Percentiles rank a stretch among this genome's conserved stretches.
Evolutionary conservation across 2,329 filamentous ascomycete species (phyloP).

Genomic region (Aureobasidium sp.): DNA sequence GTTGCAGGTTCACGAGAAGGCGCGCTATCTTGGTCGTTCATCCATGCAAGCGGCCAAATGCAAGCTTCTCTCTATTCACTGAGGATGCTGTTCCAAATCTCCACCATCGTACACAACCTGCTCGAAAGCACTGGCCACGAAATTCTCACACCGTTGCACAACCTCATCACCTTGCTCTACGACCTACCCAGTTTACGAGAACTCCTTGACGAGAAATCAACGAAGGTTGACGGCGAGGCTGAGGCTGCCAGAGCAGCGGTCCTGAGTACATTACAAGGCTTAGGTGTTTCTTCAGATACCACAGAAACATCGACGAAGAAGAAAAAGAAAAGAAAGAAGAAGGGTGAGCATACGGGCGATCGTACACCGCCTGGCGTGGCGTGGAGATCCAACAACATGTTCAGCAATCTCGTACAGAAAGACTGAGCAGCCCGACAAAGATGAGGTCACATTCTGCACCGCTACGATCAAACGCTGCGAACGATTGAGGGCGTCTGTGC

Average conservation of each 20-base stretch:
- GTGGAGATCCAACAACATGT: slow-evolving; percentile 16
- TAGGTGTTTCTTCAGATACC: background rate
- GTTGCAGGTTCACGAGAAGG: slow-evolving; percentile 11
- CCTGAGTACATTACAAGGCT: background rate
- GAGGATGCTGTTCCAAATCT: slow-evolving; percentile 35
- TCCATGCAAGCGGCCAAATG: slow-evolving; percentile 35
- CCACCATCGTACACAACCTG: slow-evolving; percentile 14
- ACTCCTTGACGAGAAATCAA: slow-evolving; percentile 4
- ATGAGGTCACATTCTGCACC: background rate
- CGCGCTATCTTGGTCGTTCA: slow-evolving; percentile 27
- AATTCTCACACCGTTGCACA: background rate
- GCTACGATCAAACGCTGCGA: background rate
- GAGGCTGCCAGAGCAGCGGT: background rate
- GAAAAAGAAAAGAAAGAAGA: slow-evolving; percentile 17
- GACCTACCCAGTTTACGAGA: slow-evolving; percentile 5
- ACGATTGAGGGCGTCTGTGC: background rate
- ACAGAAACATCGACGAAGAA: background rate
- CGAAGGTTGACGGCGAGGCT: background rate
- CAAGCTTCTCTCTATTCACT: slow-evolving; percentile 39
- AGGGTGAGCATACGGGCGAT: slow-evolving; percentile 9
- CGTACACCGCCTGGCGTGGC: background rate
- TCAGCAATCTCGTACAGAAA: slow-evolving; percentile 10
- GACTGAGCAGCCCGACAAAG: background rate
- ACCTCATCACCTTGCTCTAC: background rate
- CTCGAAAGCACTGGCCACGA: background rate